Conservation (phyloP, 2,329 filamentous ascomycete species). For the Septoria petroselini region DNA sequence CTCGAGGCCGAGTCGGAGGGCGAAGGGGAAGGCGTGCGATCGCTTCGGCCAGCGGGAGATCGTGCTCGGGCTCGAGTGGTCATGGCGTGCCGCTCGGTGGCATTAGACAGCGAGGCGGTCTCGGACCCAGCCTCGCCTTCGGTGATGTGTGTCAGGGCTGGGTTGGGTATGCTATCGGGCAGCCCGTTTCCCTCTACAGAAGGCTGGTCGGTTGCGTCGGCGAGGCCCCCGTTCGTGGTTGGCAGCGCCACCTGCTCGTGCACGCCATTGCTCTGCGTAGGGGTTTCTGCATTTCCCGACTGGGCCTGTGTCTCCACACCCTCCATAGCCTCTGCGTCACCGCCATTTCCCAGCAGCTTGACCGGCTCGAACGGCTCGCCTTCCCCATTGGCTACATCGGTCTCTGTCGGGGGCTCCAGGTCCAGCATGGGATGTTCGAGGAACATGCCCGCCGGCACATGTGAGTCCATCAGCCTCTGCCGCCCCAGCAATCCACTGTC, state of each 20-base stretch:
- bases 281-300: constrained; percentile 4
- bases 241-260: neutral
- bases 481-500: constrained; percentile 43
- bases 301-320: constrained; percentile 28
- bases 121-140: constrained; percentile 34
- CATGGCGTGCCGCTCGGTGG: constrained; percentile 51
- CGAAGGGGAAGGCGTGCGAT: constrained; percentile 40
- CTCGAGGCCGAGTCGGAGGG: constrained; percentile 44
- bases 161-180: constrained; percentile 15
- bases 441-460: constrained; percentile 27
- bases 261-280: neutral
- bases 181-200: neutral
- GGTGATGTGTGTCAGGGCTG: constrained; percentile 21
- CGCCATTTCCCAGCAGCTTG: constrained; percentile 4
- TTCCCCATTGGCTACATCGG: constrained; percentile 5
- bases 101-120: constrained; percentile 43
- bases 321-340: constrained; percentile 28
- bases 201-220: neutral
- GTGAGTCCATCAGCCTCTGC: constrained; percentile 17
- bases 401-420: constrained; percentile 10
- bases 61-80: constrained; percentile 55
- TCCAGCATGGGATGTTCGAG: constrained; percentile 20
- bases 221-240: neutral
- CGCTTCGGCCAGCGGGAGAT: constrained; percentile 36
- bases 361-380: constrained; percentile 17